Evolutionary conservation across 441 rosid genomes (phyloP).

Genomic region (Sinapis alba): DNA sequence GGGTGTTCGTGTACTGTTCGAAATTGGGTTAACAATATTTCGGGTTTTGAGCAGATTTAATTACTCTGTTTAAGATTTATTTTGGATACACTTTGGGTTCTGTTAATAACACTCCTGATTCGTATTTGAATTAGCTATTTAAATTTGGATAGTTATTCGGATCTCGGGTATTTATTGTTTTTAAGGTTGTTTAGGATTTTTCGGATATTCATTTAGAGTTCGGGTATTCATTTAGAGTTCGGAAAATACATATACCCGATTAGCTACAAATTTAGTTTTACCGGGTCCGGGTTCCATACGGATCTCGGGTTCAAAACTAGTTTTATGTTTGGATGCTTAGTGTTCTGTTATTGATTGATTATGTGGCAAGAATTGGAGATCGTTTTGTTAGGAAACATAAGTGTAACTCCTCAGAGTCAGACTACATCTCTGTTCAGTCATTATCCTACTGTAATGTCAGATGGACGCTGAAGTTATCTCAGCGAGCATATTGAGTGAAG

Average conservation of each 20-base stretch:
- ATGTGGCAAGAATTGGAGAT: background rate
- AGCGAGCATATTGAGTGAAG: conserved; percentile 75
- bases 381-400: background rate
- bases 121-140: background rate
- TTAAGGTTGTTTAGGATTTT: background rate
- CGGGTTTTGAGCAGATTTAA: background rate
- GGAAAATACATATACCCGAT: background rate
- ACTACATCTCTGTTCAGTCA: background rate
- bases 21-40: background rate
- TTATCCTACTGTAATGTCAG: conserved; percentile 45
- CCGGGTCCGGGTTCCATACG: background rate
- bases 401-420: background rate
- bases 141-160: no score
- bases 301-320: background rate
- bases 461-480: conserved; percentile 99
- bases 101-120: no score
- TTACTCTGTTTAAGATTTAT: background rate
- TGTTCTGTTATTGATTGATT: background rate
- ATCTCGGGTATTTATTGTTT: no score
- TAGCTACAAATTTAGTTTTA: background rate
- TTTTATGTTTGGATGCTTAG: conserved; percentile 13
- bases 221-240: background rate
- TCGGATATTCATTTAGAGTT: background rate
- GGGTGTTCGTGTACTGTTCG: background rate
- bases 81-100: background rate